Conservation (phyloP, 345 rosid genomes). For the Pistacia integerrima region DNA sequence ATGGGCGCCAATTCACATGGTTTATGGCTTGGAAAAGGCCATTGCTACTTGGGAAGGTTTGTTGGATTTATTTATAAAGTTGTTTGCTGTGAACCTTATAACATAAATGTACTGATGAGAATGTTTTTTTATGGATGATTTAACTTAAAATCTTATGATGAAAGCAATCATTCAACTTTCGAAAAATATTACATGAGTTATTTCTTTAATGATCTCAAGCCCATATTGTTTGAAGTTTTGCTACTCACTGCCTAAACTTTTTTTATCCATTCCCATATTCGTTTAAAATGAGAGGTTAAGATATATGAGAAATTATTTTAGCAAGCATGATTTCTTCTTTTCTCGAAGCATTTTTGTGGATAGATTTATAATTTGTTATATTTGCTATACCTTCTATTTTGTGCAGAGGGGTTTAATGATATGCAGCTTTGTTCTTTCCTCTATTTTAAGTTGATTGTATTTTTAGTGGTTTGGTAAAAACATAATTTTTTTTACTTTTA, state of each 20-base stretch:
- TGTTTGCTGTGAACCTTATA: background rate
- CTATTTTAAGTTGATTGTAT: background rate
- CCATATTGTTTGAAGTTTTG: background rate
- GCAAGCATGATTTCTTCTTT: background rate
- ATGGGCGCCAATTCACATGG: constrained; percentile 96
- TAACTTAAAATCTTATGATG: background rate
- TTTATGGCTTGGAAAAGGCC: constrained; percentile 88
- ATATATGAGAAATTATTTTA: background rate
- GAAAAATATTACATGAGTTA: background rate
- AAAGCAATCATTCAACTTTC: background rate
- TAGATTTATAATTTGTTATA: background rate
- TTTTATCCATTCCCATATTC: background rate
- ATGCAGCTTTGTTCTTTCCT: background rate
- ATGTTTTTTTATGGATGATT: background rate
- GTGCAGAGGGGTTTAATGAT: background rate
- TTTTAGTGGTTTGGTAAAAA: background rate
- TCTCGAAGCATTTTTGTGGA: background rate
- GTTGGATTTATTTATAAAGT: constrained; percentile 8
- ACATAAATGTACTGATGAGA: background rate
- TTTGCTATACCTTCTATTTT: background rate
- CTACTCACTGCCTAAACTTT: background rate
- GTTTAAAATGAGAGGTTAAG: background rate
- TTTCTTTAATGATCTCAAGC: background rate
- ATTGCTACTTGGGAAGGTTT: constrained; percentile 98
- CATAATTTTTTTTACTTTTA: background rate